These are phyloP conservation scores for Aspergillus alliaceus DNA, from an alignment of 2,329 filamentous ascomycete species.

Conservation along the genomic window DNA sequence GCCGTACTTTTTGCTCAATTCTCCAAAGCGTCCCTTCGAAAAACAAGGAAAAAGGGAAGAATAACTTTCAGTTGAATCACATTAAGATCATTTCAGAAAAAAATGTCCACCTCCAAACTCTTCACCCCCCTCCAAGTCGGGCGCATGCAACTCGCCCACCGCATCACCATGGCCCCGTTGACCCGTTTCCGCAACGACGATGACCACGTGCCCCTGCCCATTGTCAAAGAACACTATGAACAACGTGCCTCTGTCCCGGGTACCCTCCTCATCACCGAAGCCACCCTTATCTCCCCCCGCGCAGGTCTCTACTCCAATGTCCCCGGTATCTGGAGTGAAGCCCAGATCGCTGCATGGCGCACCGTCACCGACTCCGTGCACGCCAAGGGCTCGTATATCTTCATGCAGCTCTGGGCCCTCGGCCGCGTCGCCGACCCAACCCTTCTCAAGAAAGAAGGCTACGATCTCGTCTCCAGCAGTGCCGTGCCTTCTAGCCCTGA, in stretches of 20 bases:
- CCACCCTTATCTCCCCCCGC: constrained; percentile 51
- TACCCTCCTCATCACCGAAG: constrained; percentile 61
- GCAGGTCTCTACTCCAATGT: constrained; percentile 52
- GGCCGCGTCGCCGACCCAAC: constrained; percentile 54
- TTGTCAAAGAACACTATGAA: constrained; percentile 53
- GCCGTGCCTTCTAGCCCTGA: constrained; percentile 17
- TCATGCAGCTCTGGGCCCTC: constrained; percentile 61
- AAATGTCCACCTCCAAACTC: constrained; percentile 24
- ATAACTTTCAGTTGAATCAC: too few relatives aligned
- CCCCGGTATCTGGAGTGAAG: constrained; percentile 58
- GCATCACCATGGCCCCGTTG: constrained; percentile 58
- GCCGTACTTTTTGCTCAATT: not conserved
- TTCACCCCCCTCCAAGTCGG: constrained; percentile 46
- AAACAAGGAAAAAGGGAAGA: not conserved
- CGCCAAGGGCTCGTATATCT: constrained; percentile 61
- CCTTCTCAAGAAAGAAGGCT: constrained; percentile 20
- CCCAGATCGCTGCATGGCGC: constrained; percentile 62
- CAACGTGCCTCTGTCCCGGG: constrained; percentile 55
- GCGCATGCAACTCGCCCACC: constrained; percentile 41
- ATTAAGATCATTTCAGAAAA: too few relatives aligned
- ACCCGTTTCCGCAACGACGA: constrained; percentile 55
- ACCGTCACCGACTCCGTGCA: constrained; percentile 63
- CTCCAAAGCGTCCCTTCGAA: too few relatives aligned
- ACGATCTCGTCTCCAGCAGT: constrained; percentile 24
- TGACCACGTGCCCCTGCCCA: constrained; percentile 48